Evolutionary conservation across 257 asterid genomes (phyloP).

Genomic region (Salvia miltiorrhiza): DNA sequence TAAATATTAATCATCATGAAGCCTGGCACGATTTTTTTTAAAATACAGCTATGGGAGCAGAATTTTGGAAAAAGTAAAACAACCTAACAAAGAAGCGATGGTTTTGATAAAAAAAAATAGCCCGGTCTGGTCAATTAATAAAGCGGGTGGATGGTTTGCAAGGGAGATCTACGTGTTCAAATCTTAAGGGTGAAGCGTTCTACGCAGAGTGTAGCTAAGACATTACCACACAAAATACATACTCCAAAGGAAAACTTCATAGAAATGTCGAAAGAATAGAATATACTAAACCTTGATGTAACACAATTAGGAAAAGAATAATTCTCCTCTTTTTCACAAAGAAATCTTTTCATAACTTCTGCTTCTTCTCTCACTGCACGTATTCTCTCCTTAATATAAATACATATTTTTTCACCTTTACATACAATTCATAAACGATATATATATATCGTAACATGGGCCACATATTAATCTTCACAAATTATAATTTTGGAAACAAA

Average conservation of each 20-base stretch:
- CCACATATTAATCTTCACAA: constrained; percentile 1
- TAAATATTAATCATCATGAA: too few species aligned
- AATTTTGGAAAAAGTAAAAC: too few species aligned
- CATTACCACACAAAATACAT: too few species aligned
- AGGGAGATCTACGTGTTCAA: too few species aligned
- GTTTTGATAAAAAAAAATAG: too few species aligned
- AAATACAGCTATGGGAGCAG: too few species aligned
- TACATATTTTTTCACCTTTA: not conserved
- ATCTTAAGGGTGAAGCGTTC: too few species aligned
- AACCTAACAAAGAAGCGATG: too few species aligned
- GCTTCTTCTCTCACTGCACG: constrained; percentile 31
- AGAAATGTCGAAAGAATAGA: constrained; percentile 10
- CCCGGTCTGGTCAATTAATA: too few species aligned
- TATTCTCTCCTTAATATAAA: constrained; percentile 24
- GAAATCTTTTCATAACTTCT: constrained; percentile 12
- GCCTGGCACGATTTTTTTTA: too few species aligned
- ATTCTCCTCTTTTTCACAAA: constrained; percentile 16
- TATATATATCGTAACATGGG: not conserved
- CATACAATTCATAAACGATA: not conserved
- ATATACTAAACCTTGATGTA: constrained; percentile 30
- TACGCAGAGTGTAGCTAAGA: not conserved
- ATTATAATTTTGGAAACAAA: not conserved
- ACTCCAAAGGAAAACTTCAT: not conserved
- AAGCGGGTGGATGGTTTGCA: too few species aligned
- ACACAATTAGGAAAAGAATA: constrained; percentile 33